A percentile compares a stretch with the other conserved stretches of the same genome.
phyloP scores from a whole-genome alignment of 208 protist genomes.

The Acanthamoeba quina region DNA sequence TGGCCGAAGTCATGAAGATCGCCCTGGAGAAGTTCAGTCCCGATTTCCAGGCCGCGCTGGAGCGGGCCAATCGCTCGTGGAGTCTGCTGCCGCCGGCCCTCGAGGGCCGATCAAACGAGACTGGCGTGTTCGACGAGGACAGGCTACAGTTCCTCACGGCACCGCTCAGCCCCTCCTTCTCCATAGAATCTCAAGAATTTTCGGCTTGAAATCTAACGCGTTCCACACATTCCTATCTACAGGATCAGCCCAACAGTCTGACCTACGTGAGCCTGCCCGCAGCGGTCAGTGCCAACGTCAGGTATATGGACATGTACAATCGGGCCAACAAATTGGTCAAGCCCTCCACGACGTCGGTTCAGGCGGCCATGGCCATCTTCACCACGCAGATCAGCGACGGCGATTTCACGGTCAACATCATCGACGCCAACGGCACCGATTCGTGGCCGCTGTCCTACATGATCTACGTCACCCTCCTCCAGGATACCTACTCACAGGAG shows the following conservation, averaged over 20 bases:
- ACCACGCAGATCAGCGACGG: background rate
- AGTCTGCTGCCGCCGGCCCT: background rate
- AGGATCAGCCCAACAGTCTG: background rate
- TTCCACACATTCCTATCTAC: background rate
- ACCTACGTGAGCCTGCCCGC: background rate
- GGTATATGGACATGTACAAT: background rate
- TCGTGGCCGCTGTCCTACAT: conserved; percentile 36
- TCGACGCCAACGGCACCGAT: conserved; percentile 3
- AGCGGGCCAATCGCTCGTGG: background rate
- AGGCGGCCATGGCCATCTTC: conserved; percentile 14
- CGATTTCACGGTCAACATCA: conserved; percentile 23
- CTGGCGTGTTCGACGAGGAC: background rate
- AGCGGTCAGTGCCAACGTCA: background rate
- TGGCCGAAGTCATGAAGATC: background rate
- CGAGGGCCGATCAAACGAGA: background rate
- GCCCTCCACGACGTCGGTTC: background rate
- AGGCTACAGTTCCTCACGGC: background rate
- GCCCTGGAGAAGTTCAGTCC: background rate
- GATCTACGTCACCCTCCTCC: background rate
- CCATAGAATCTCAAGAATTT: background rate
- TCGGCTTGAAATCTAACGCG: too few relatives aligned
- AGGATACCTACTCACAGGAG: background rate
- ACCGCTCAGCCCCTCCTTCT: background rate
- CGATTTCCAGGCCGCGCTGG: background rate
- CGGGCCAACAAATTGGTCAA: background rate